Base-by-base conservation (phyloP, 2,329 filamentous ascomycete genomes). In the Monosporascus sp. region DNA sequence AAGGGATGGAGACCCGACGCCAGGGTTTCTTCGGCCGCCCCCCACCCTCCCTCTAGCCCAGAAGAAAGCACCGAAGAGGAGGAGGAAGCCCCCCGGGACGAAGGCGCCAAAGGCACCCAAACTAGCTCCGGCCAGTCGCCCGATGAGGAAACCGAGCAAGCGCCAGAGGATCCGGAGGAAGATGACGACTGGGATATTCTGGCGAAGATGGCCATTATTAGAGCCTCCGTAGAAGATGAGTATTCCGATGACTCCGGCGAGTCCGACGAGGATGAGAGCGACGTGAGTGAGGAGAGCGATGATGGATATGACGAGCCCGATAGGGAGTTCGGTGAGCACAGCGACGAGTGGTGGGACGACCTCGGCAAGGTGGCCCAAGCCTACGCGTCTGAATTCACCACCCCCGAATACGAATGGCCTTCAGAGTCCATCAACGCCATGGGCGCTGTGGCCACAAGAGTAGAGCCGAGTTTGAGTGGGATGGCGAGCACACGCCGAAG, bases 261-360 rank as follows among this genome's bases (percentile, higher is more conserved):
- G 5, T 19, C 14, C 19, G 40, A 43, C 5, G 19, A 43, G 7
- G 40, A 43, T 19, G 40, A 43, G n/a, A 14, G 14, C 11, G 20
- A 43, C 14, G 20, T 11, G 19, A 20, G 9, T 1, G 40, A 43
- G 11, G 19, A 14, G 7, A 20, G 14, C 22, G 40, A 24, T 7
- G 19, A 43, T 43, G 40, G 3, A 6, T 14, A 43, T 20, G 40
- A 14, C 8, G 40, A 20, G 17, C 7, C 14, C 19, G 40, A 24
- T 4, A 9, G 11, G 11, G 31, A 35, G 31, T 11, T 35, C 19
- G 20, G 22, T 6, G 41, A 46, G 2, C 24, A n/a, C 38, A 40
- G 44, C 35, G 53, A 52, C 27, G 48, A 49, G 31, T 49, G 55
- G 49, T 57, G 55, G 55, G 49, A 50, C n/a, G 49, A 51, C 7